Evolutionary conservation across 106 monocot genomes (phyloP), one percentile per base, ranked within the genome.

Genomic region (Dendrobium huoshanense): DNA sequence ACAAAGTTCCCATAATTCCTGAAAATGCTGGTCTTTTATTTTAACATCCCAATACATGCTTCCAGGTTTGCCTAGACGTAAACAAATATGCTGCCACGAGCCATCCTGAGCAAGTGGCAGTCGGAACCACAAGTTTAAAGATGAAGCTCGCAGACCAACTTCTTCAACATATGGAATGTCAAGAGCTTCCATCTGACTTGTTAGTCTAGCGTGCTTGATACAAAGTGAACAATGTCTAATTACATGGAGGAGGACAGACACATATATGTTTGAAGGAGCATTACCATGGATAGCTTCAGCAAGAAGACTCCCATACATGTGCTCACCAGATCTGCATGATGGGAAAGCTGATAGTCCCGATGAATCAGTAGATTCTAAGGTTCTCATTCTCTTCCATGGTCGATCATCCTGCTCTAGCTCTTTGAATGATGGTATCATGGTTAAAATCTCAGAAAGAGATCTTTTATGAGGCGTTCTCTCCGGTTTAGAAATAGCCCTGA

Each of bases 111-210:
- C 89, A 90, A 95, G 92, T 77, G 99, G 91, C 51, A 99, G 86
- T 22, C 88, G 82, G 67, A 99, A 89, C 99, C 99, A 95, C 75
- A 99, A 85, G 73, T 79, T 99, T 74, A 89, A 93, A 44, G 93
- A 95, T 81, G 93, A 86, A 76, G 79, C 33, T 20, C 86, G 79
- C 24, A 88, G 68, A 79, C 99, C 91, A 9, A 90, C 87, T 88
- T 99, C 99, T 89, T 99, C 99, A 75, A 93, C 95, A 90, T 91
- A 99, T 31, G 92, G 93, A 83, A 99, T 99, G 70, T 88, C 90
- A 75, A 95, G 91, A 49, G 87, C 85, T 87, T 99, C 99, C 99
- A 99, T 99, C 80, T 99, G 99, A 73, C 88, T 89, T 61, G 99
- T 99, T 65, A 99, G 58, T 77, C 82, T 92, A 42, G 95, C 93